Evolutionary conservation across 192 early-diverging fungal species (phyloP).

Genomic region (Umbelopsis ramanniana): DNA sequence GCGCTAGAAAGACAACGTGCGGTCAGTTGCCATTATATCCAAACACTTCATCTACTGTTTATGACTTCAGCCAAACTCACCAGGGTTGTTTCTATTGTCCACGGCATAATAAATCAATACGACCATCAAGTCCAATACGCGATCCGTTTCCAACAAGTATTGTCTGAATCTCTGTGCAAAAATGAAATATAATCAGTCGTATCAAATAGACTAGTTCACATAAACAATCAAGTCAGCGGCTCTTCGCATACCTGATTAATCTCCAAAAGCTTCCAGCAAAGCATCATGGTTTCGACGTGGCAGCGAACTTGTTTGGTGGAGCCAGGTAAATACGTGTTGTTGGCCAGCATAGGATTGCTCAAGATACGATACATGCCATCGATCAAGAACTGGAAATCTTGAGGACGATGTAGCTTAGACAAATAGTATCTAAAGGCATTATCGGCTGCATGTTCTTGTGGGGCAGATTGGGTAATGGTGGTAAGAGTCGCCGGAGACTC

Average conservation of each 20-base stretch:
- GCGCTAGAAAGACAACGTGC: conserved; percentile 41
- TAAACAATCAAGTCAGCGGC: neutral
- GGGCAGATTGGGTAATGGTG: neutral
- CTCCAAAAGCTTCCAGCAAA: conserved; percentile 87
- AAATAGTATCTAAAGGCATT: conserved; percentile 83
- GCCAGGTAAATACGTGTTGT: conserved; percentile 76
- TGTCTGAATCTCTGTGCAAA: conserved; percentile 60
- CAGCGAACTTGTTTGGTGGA: conserved; percentile 71
- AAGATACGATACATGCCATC: conserved; percentile 81
- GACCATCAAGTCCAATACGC: conserved; percentile 63
- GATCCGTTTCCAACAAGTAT: conserved; percentile 63
- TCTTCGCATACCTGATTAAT: conserved; percentile 65
- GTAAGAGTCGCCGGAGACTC: neutral
- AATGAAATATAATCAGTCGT: too few species aligned
- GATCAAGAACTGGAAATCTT: conserved; percentile 84
- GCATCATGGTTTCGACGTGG: conserved; percentile 73
- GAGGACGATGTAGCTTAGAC: conserved; percentile 77
- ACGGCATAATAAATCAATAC: conserved; percentile 66
- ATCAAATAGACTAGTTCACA: too few species aligned
- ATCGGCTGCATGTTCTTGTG: conserved; percentile 29
- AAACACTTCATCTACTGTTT: neutral
- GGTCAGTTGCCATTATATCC: neutral
- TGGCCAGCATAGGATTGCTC: conserved; percentile 77
- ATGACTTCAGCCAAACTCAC: conserved; percentile 40
- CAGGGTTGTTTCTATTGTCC: conserved; percentile 60